phyloP scores from a whole-genome alignment of 2,329 filamentous ascomycete genomes.

The Ascochyta koolunga region DNA sequence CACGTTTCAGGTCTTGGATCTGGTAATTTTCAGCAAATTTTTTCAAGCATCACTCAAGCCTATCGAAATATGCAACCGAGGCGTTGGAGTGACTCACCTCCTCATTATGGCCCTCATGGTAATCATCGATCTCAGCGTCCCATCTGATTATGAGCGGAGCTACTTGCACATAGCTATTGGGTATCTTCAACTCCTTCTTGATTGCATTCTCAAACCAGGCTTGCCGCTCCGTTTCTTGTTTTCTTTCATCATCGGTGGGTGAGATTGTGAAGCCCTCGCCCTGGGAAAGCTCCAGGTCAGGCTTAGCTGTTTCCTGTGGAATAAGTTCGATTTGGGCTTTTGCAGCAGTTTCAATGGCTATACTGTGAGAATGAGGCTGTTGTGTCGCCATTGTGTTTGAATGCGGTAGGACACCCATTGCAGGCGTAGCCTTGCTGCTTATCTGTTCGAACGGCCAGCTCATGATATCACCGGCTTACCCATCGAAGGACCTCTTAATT shows the following conservation, averaged over 20 bases:
- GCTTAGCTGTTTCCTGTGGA: no score
- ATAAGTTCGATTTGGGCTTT: no score
- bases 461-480: no score
- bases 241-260: not conserved
- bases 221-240: constrained; percentile 13
- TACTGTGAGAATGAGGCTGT: not conserved
- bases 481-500: no score
- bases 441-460: no score
- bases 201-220: constrained; percentile 23
- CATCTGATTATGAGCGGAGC: constrained; percentile 36
- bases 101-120: constrained; percentile 16
- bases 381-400: not conserved
- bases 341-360: not conserved
- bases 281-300: no score
- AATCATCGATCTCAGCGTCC: constrained; percentile 28
- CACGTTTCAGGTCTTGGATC: constrained; percentile 3
- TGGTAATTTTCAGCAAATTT: not conserved
- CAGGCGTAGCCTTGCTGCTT: no score
- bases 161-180: constrained; percentile 33
- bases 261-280: no score
- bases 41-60: no score
- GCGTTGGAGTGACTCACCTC: constrained; percentile 14
- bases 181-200: constrained; percentile 24
- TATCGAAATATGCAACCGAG: no score
- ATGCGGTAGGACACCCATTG: no score